phyloP scores from a whole-genome alignment of 2,329 filamentous ascomycete species.

The Botrytis hyacinthi region DNA sequence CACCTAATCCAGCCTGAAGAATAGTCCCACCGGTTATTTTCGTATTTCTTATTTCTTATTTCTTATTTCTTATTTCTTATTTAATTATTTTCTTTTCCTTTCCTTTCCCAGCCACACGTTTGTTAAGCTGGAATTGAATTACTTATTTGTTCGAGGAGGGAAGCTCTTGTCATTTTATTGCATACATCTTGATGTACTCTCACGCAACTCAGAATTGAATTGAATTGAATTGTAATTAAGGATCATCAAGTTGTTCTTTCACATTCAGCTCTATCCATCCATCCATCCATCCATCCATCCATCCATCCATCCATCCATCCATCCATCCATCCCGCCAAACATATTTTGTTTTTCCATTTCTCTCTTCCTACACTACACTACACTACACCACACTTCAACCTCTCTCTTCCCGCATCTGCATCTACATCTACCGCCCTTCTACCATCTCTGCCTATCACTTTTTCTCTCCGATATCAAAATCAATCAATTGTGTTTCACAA shows the following conservation, averaged over 20 bases:
- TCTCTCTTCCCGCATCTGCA: background rate
- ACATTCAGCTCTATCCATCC: no score
- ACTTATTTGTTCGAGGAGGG: background rate
- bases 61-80: no score
- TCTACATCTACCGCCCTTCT: background rate
- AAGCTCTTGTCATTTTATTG: background rate
- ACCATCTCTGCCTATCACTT: background rate
- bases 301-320: background rate
- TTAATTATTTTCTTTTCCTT: background rate
- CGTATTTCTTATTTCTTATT: no score
- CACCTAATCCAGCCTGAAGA: background rate
- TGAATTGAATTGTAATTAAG: no score
- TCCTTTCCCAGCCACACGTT: conserved; percentile 21
- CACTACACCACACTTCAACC: background rate
- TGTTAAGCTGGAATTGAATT: background rate
- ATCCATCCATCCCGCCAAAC: background rate
- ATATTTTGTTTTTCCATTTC: background rate
- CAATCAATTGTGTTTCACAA: background rate
- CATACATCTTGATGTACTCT: background rate
- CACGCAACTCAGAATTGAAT: no score
- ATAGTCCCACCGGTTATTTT: background rate
- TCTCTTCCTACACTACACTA: background rate
- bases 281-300: no score
- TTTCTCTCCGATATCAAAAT: no score
- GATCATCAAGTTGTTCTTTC: no score